These are phyloP conservation scores for Neopestalotiopsis sp. DNA, from an alignment of 2,329 filamentous ascomycete genomes.

Conservation along the genomic window DNA sequence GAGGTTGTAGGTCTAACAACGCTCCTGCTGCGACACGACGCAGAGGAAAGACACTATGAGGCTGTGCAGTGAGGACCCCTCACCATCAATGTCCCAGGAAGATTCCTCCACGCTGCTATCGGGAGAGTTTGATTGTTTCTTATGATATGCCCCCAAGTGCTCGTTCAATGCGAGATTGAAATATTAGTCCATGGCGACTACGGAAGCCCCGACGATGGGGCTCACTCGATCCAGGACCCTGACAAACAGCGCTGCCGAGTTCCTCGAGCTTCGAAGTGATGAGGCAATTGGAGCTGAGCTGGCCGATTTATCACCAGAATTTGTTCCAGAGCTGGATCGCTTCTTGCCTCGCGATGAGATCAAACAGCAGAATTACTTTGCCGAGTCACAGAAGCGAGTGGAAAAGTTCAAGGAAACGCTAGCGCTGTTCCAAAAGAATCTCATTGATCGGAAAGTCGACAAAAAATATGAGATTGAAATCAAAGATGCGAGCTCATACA, in stretches of 20 bases:
- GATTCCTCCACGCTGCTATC: too few relatives aligned
- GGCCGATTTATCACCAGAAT: slow-evolving; percentile 21
- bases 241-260: slow-evolving; percentile 24
- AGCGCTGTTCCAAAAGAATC: slow-evolving; percentile 19
- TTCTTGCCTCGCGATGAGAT: not conserved
- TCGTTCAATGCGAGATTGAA: not conserved
- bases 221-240: slow-evolving; percentile 13
- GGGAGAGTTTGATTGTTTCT: not conserved
- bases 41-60: too few relatives aligned
- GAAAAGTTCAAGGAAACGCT: slow-evolving; percentile 22
- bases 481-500: slow-evolving; percentile 22
- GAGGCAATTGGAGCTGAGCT: slow-evolving; percentile 20
- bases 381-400: slow-evolving; percentile 21
- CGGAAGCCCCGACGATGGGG: not conserved
- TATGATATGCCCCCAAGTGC: not conserved
- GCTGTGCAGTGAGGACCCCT: too few relatives aligned
- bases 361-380: slow-evolving; percentile 17
- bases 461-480: slow-evolving; percentile 21
- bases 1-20: too few relatives aligned
- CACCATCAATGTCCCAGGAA: too few relatives aligned
- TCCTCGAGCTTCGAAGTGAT: slow-evolving; percentile 20
- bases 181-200: not conserved
- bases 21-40: too few relatives aligned
- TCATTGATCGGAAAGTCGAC: slow-evolving; percentile 23
- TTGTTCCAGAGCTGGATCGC: slow-evolving; percentile 18